Evolutionary conservation across 2,329 filamentous ascomycete genomes (phyloP), one percentile per base, ranked within the genome.

Genomic region (Leptosphaerulina australis): DNA sequence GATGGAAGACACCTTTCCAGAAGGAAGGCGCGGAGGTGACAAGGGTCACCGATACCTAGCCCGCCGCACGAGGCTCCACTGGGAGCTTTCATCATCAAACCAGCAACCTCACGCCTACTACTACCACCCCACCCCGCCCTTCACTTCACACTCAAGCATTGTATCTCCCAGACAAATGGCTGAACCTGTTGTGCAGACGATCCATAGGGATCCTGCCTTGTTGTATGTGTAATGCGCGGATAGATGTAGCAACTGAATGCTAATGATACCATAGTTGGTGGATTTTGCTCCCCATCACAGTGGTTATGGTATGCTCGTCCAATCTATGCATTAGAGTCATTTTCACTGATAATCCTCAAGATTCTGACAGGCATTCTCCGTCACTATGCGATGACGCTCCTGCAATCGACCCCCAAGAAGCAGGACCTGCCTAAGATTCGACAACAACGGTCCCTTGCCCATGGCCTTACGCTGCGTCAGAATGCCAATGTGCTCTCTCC

Each of bases 171-270:
- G 40, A 58, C 69, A 77, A 59, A 97, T 97, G 93, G 88, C 88
- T 66, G 87, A 94, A 78, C 81, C 88, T 61, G 83, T 88, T 60
- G 87, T 90, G 64, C 94, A 99, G 81, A 94, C 91, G 80, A 97
- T 99, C 84, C 89, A 96, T 79, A 79, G 94, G 84, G 95, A 99
- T 88, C 93, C 94, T 69, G 92, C 96, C 77, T 82, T 99, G 60
- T 96, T 99, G 94, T 97, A 80, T 71, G 90, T 75, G 44, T 36
- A 26, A 26, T 25, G 45, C 25, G 40, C 29, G 24, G 15, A 15
- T n/a, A 15, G 22, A 26, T 8, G 14, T 20, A 21, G 39, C 12
- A 24, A 47, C 24, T 22, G 24, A 51, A 31, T 29, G 57, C 66
- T 72, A 44, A 72, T 45, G 56, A 46, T 44, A 44, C 15, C 53